Conservation (phyloP, 2,329 filamentous ascomycete genomes). For the Zelopaecilomyces penicillatus region DNA sequence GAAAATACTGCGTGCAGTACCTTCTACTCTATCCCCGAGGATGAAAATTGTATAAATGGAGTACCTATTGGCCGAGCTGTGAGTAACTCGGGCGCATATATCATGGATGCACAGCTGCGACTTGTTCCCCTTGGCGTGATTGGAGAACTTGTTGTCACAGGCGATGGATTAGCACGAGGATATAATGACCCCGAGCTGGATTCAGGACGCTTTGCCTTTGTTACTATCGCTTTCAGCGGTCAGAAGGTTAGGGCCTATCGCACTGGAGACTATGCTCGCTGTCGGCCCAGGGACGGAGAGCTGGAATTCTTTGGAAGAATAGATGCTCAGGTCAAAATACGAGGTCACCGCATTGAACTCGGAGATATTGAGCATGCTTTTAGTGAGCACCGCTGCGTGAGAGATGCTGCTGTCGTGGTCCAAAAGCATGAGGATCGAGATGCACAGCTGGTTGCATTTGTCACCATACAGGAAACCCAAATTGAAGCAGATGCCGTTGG, state of each 20-base stretch:
- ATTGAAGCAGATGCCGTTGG: background rate
- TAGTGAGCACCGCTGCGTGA: slow-evolving; percentile 6
- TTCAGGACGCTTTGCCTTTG: slow-evolving; percentile 6
- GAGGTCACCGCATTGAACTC: slow-evolving; percentile 22
- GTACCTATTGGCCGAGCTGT: slow-evolving; percentile 10
- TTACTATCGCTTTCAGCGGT: slow-evolving; percentile 2
- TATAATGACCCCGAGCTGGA: slow-evolving; percentile 9
- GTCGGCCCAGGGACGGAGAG: slow-evolving; percentile 2
- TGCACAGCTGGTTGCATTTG: slow-evolving; percentile 1
- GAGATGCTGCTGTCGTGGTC: slow-evolving; percentile 14
- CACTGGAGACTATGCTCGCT: slow-evolving; percentile 9
- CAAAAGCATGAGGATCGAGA: slow-evolving; percentile 3
- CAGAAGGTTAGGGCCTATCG: slow-evolving; percentile 2
- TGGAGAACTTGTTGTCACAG: slow-evolving; percentile 13
- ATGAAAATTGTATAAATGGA: slow-evolving; percentile 7
- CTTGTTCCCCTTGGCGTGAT: slow-evolving; percentile 11
- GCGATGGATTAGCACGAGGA: slow-evolving; percentile 12
- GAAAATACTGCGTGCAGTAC: slow-evolving; percentile 14
- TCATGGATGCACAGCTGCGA: slow-evolving; percentile 8
- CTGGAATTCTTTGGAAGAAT: slow-evolving; percentile 9
- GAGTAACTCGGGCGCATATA: slow-evolving; percentile 11
- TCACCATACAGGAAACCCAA: background rate
- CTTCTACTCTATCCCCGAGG: slow-evolving; percentile 7
- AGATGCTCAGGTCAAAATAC: slow-evolving; percentile 14
- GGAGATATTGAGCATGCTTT: slow-evolving; percentile 19